Conservation (phyloP, 345 rosid genomes). For the Euphorbia lathyris region DNA sequence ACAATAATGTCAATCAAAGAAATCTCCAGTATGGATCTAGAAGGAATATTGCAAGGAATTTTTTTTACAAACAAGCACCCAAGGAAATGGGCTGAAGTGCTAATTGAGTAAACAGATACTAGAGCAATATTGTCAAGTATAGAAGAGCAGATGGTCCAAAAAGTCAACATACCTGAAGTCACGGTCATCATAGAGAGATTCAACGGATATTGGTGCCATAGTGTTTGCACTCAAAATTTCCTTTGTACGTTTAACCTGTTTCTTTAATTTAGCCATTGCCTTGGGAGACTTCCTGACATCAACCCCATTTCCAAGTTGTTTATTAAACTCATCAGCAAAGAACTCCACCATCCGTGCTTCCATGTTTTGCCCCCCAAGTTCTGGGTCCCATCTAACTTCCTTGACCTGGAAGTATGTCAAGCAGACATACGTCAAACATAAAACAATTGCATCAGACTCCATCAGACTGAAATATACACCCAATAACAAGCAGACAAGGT, state of each 20-base stretch:
- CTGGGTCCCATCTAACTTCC: slow-evolving; percentile 98
- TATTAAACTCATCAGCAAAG: slow-evolving; percentile 95
- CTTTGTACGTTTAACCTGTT: slow-evolving; percentile 97
- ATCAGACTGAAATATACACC: background rate
- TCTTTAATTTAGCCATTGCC: slow-evolving; percentile 98
- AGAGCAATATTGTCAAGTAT: background rate
- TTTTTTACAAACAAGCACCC: slow-evolving; percentile 6
- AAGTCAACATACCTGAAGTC: slow-evolving; percentile 72
- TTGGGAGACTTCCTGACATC: slow-evolving; percentile 90
- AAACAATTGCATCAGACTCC: background rate
- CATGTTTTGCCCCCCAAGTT: slow-evolving; percentile 92
- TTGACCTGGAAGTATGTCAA: slow-evolving; percentile 53
- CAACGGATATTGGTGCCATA: slow-evolving; percentile 87
- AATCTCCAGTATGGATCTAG: too few relatives aligned
- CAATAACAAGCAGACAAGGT: slow-evolving; percentile 2
- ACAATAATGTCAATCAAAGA: background rate
- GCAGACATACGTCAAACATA: slow-evolving; percentile 10
- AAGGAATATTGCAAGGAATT: background rate
- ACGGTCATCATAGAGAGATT: slow-evolving; percentile 82
- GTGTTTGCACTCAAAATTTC: slow-evolving; percentile 96
- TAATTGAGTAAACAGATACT: background rate
- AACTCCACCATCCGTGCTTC: slow-evolving; percentile 80
- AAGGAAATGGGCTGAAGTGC: background rate
- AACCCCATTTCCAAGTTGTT: slow-evolving; percentile 77
- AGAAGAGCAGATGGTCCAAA: background rate